A percentile compares a stretch with the other conserved stretches of the same genome.
Evolutionary conservation across 306 rosid species (phyloP).

Genomic region (Ziziphus jujuba): DNA sequence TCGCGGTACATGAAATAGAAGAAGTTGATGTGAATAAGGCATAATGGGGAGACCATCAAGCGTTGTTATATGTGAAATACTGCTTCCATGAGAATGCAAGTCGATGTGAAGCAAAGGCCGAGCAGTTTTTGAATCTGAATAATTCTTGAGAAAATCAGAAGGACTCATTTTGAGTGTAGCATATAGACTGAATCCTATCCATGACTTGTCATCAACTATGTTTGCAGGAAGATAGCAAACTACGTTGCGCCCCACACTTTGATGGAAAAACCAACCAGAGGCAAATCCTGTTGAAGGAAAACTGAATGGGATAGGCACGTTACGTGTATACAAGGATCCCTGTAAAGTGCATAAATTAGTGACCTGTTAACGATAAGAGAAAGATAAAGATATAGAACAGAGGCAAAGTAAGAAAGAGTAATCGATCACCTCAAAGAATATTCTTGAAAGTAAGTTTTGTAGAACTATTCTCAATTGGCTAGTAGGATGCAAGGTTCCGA

Average conservation of each 20-base stretch:
- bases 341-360: too few relatives aligned
- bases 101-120: background rate
- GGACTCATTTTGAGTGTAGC: background rate
- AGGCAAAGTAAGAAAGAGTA: too few relatives aligned
- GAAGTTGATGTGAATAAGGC: background rate
- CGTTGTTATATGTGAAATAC: background rate
- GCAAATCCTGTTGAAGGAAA: background rate
- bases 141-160: background rate
- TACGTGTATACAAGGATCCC: background rate
- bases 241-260: background rate
- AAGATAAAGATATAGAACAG: too few relatives aligned
- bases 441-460: background rate
- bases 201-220: background rate
- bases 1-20: conserved; percentile 6
- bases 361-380: too few relatives aligned
- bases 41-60: background rate
- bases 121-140: background rate
- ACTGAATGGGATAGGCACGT: background rate
- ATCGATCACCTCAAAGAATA: too few relatives aligned
- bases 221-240: background rate
- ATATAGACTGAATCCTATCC: conserved; percentile 5
- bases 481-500: too few relatives aligned
- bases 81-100: background rate
- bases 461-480: too few relatives aligned
- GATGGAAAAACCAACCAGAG: conserved; percentile 1